Evolutionary conservation across 305 asterid genomes (phyloP).

Genomic region (Rubia peregrina): DNA sequence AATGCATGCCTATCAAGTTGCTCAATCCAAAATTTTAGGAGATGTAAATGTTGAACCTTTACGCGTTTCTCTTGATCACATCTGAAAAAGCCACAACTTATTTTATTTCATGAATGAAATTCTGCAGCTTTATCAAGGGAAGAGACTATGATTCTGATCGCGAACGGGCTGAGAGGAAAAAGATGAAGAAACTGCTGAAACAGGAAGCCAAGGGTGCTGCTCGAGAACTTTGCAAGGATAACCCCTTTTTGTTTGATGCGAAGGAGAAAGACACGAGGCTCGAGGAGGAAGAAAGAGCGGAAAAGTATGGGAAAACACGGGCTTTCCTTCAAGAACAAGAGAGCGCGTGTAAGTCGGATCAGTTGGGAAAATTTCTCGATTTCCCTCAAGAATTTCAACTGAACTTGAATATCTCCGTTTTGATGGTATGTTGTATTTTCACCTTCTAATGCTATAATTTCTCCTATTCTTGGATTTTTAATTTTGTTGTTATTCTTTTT

Average conservation of each 20-base stretch:
- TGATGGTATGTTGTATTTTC: too few relatives aligned
- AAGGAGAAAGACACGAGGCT: constrained; percentile 53
- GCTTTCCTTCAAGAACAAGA: constrained; percentile 98
- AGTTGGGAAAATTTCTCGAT: constrained; percentile 43
- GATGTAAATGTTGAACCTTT: constrained; percentile 30
- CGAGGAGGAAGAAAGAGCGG: constrained; percentile 56
- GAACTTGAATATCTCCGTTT: too few relatives aligned
- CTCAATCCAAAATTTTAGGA: constrained; percentile 86
- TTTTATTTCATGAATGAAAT: constrained; percentile 10
- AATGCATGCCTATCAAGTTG: constrained; percentile 42
- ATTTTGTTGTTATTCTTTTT: too few relatives aligned
- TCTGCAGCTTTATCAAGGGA: constrained; percentile 79
- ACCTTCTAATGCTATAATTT: too few relatives aligned
- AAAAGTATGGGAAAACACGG: constrained; percentile 51
- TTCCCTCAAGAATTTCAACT: too few relatives aligned
- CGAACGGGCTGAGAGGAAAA: constrained; percentile 67
- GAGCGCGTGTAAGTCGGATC: constrained; percentile 86
- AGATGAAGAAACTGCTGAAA: constrained; percentile 50
- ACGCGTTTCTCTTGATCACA: neutral
- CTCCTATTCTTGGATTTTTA: too few relatives aligned
- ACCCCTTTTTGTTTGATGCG: constrained; percentile 57
- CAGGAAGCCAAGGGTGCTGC: constrained; percentile 72
- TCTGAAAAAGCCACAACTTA: neutral
- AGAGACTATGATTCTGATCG: constrained; percentile 97
- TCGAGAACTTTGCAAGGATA: constrained; percentile 79